Conservation (phyloP, 306 rosid species). For the Dryas alaskensis region DNA sequence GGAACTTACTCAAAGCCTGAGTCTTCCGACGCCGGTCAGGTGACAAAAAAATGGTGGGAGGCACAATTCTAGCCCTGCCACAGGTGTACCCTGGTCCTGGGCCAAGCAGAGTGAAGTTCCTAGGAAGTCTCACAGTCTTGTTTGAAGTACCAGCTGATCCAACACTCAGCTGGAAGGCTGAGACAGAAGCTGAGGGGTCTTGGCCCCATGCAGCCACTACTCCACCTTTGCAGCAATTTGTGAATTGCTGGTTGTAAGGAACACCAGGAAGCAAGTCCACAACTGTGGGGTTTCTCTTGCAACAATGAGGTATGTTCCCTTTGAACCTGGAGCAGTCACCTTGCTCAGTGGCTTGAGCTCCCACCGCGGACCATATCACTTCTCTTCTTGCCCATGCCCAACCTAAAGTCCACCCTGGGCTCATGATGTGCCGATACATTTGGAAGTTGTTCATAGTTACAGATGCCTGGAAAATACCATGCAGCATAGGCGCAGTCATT, state of each 20-base stretch:
- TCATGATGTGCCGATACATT: constrained; percentile 84
- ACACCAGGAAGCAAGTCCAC: constrained; percentile 93
- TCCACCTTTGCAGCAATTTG: constrained; percentile 93
- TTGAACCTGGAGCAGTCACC: constrained; percentile 93
- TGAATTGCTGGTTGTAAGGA: constrained; percentile 87
- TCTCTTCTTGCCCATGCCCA: constrained; percentile 96
- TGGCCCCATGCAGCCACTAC: constrained; percentile 92
- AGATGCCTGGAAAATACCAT: constrained; percentile 43
- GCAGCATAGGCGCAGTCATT: not conserved
- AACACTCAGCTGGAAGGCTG: constrained; percentile 80
- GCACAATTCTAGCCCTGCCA: constrained; percentile 85
- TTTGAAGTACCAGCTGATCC: constrained; percentile 83
- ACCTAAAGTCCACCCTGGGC: constrained; percentile 87
- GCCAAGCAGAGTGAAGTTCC: constrained; percentile 80
- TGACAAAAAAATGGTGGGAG: constrained; percentile 68
- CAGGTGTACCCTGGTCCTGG: constrained; percentile 95
- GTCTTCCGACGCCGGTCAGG: constrained; percentile 80
- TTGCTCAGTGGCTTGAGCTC: constrained; percentile 90
- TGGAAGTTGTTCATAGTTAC: constrained; percentile 84
- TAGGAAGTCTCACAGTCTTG: constrained; percentile 79
- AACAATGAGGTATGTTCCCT: constrained; percentile 79
- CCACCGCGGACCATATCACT: constrained; percentile 76
- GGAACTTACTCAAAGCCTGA: constrained; percentile 77
- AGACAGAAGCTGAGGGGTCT: constrained; percentile 74
- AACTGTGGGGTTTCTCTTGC: constrained; percentile 76